Percentiles rank a stretch among this genome's conserved stretches.
Evolutionary conservation across 2,329 filamentous ascomycete species (phyloP).

Genomic region (Cadophora sp.): DNA sequence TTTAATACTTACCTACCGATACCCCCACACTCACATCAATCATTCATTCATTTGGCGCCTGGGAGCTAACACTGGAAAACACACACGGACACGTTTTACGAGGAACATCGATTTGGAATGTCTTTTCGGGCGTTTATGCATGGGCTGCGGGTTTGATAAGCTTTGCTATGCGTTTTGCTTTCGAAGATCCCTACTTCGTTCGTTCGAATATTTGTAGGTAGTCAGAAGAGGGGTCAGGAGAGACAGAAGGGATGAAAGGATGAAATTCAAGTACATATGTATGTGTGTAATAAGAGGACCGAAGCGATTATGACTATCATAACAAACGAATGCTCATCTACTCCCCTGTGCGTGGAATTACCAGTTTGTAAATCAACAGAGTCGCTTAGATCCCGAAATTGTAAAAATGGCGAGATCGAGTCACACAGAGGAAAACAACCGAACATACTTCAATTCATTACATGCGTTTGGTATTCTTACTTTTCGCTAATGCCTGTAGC

Average conservation of each 20-base stretch:
- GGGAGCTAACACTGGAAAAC: not conserved
- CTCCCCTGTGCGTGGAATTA: too few species aligned
- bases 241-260: not conserved
- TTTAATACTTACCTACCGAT: conserved; percentile 10
- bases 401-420: too few species aligned
- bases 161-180: not conserved
- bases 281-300: not conserved
- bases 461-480: too few species aligned
- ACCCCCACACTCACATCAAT: not conserved
- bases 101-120: conserved; percentile 1
- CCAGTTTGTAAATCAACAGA: too few species aligned
- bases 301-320: not conserved
- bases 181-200: conserved; percentile 23
- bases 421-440: too few species aligned
- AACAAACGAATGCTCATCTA: not conserved
- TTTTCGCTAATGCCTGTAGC: too few species aligned
- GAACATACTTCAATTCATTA: too few species aligned
- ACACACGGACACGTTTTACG: conserved; percentile 4
- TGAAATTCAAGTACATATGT: not conserved
- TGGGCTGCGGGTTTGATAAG: conserved; percentile 11
- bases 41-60: conserved; percentile 6
- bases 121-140: conserved; percentile 16
- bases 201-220: not conserved
- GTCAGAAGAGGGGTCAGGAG: not conserved
- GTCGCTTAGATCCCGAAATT: too few species aligned